phyloP scores from a whole-genome alignment of 2,329 filamentous ascomycete species.

The Fusarium graminum region DNA sequence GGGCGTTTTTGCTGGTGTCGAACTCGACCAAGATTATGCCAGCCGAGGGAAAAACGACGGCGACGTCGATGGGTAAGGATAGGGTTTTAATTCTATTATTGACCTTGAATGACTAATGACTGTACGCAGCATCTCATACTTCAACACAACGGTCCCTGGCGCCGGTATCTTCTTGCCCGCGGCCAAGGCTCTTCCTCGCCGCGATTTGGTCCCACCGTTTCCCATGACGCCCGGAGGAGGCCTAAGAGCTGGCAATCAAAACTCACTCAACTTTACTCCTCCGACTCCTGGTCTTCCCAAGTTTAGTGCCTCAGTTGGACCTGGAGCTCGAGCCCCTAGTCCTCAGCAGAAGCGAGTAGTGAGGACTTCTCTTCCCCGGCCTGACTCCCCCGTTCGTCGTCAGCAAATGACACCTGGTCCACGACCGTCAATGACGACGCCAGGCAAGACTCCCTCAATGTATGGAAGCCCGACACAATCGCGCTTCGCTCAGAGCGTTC shows the following conservation, averaged over 20 bases:
- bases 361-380: conserved; percentile 84
- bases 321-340: conserved; percentile 74
- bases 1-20: conserved; percentile 91
- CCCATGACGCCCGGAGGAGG: conserved; percentile 74
- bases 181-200: conserved; percentile 80
- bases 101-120: conserved; percentile 10
- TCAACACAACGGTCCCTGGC: conserved; percentile 80
- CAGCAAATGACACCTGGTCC: conserved; percentile 72
- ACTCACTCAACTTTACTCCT: conserved; percentile 72
- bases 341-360: conserved; percentile 75
- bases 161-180: conserved; percentile 95
- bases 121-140: conserved; percentile 75
- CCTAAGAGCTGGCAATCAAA: conserved; percentile 67
- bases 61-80: conserved; percentile 88
- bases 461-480: conserved; percentile 61
- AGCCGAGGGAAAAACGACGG: conserved; percentile 92
- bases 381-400: conserved; percentile 86
- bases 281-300: conserved; percentile 77
- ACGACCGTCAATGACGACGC: conserved; percentile 68
- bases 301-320: conserved; percentile 90
- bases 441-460: conserved; percentile 55
- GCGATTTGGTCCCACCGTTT: conserved; percentile 68
- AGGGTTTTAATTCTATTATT: background rate
- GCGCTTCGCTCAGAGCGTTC: conserved; percentile 73
- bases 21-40: conserved; percentile 85